Base-by-base conservation (phyloP, 441 rosid genomes). In the Populus hybrid region DNA sequence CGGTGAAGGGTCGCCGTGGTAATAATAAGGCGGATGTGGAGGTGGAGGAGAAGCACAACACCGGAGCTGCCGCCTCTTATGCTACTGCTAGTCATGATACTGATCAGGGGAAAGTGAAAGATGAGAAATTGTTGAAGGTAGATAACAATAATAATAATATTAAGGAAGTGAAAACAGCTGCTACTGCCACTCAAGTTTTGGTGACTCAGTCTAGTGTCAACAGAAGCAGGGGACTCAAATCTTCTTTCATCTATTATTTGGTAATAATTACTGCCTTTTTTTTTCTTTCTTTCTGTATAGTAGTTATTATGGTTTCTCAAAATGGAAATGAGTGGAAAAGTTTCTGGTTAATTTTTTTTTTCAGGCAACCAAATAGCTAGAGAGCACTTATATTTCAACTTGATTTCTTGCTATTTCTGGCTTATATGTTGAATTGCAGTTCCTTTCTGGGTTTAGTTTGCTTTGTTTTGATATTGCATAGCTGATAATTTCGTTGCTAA, bases 221-320 rank as follows among this genome's bases (percentile, higher is more conserved):
- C 76, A 87, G 77, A 76, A 84, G 81, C 78, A 71, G 74, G 71
- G 79, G 84, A 69, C 61, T 80, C 75, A 88, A 74, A 77, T 82
- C 73, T 75, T 86, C 88, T 40, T 79, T 85, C 53, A 56, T 82
- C 65, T 74, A 77, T 77, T 83, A 78, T 76, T 80, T 83, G 83
- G 98, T 93, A 76, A 28, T 85, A 73, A 71, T 18, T 2, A 3
- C 61, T 18, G 31, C 28, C 7, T 23, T 21, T 69, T 69, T 50
- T 35, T n/a, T 29, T 33, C 8, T 3, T 11, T 66, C 21, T 40
- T 38, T 18, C 28, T 66, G 5, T 18, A 12, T 26, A 28, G 9
- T 24, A 12, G 6, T 66, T 23, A 26, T 3, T 28, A 1, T 61
- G 20, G 50, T 35, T 68, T 36, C 36, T 18, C 18, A 6, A 78